Base-by-base conservation (phyloP, 352 stramenopile genomes). In the Phytophthora pisi region DNA sequence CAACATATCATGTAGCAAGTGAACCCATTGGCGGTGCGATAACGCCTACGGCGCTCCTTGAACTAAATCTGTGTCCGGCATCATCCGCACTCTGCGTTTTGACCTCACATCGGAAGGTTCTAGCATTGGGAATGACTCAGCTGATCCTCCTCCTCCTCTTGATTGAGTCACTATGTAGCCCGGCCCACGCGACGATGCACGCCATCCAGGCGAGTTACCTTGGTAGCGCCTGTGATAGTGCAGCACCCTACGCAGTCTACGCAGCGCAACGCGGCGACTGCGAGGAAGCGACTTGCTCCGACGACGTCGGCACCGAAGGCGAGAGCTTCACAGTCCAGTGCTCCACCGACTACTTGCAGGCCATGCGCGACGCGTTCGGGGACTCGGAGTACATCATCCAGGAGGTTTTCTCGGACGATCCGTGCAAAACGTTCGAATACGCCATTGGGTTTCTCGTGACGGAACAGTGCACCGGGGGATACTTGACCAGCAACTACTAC, bases 361-460 rank as follows among this genome's bases (percentile, higher is more conserved):
- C 51, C 16, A 57, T 51, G 5, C 53, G 65, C 11, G 53, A 57
- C 51, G 63, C 53, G 36, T 64, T 72, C 7, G 52, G 26, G 8
- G 54, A 24, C 8, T 68, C 46, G 9, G 58, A 60, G 45, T 72
- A 72, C 30, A 57, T 69, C 50, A 65, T 73, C 38, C 52, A 73
- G 20, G 15, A 57, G 23, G 31, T 61, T 4, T 63, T 53, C 63
- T 43, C 6, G 1, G 26, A 65, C 13, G 53, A 24, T 16, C 52
- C 60, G 8, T 69, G 60, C 54, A 54, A 49, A 3, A 50, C 57
- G 11, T 56, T 65, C 42, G 49, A n/a, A 15, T 26, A 31, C 18
- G 65, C 51, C 5, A 57, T 57, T 13, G 65, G 59, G 0, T 69
- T 66, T n/a, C 53, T 55, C 23, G 66, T 50, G 1, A 59, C 66